phyloP scores from a whole-genome alignment of 225 moss, liverwort and hornwort species.

The Ulota crispa region DNA sequence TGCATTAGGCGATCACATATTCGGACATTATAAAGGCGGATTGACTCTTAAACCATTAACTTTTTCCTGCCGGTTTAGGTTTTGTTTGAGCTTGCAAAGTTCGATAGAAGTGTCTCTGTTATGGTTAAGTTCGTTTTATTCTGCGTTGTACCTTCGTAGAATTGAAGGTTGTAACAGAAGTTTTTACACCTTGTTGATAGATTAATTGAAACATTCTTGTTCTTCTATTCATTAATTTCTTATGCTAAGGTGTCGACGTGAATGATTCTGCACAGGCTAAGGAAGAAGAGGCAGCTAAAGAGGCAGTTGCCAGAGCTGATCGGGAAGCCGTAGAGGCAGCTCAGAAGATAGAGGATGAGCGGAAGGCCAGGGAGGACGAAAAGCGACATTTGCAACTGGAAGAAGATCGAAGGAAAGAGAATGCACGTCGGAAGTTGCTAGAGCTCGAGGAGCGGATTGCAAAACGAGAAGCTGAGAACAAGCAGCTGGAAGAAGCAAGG shows the following conservation, averaged over 20 bases:
- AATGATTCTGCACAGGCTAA: slow-evolving; percentile 39
- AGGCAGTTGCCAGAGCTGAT: slow-evolving; percentile 69
- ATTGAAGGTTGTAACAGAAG: not conserved
- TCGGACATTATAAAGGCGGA: not conserved
- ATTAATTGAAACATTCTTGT: not conserved
- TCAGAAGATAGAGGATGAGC: slow-evolving; percentile 86
- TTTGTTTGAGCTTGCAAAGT: not conserved
- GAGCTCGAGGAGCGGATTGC: slow-evolving; percentile 98
- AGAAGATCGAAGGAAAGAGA: slow-evolving; percentile 94
- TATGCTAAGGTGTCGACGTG: slow-evolving; percentile 13
- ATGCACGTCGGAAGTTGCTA: slow-evolving; percentile 80
- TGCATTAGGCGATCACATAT: not conserved
- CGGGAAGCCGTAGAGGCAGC: slow-evolving; percentile 78
- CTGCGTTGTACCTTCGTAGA: not conserved
- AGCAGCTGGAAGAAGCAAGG: slow-evolving; percentile 68
- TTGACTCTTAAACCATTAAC: not conserved
- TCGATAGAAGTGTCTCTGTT: not conserved
- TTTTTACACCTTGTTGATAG: not conserved
- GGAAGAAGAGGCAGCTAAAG: slow-evolving; percentile 85
- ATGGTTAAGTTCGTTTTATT: not conserved
- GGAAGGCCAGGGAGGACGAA: slow-evolving; percentile 84
- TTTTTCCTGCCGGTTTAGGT: not conserved
- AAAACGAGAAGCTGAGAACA: slow-evolving; percentile 83
- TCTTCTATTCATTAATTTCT: not conserved
- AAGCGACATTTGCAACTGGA: slow-evolving; percentile 73